Percentiles rank a stretch among this genome's conserved stretches.
Conservation (phyloP, 352 stramenopile genomes). For the Pelagophyceae sp. region DNA sequence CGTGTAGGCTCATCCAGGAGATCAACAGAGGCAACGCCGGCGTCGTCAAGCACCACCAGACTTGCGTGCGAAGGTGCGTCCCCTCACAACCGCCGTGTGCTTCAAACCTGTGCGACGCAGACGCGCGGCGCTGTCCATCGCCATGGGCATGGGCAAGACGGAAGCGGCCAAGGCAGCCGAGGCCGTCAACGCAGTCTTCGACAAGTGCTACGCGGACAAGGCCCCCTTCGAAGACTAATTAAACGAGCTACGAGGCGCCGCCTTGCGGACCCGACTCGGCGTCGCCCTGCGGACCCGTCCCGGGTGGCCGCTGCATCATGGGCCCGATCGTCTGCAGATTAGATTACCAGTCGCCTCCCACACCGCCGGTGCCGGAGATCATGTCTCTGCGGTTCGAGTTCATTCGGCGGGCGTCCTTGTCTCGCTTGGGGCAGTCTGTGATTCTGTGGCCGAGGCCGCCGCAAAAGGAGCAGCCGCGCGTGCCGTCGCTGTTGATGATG, state of each 20-base stretch:
- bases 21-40: slow-evolving; percentile 79
- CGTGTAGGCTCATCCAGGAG: slow-evolving; percentile 59
- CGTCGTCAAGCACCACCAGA: slow-evolving; percentile 72
- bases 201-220: slow-evolving; percentile 33
- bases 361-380: background rate
- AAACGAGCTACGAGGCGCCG: no score
- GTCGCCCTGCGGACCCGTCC: no score
- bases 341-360: slow-evolving; percentile 12
- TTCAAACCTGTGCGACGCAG: no score
- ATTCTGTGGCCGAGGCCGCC: slow-evolving; percentile 94
- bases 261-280: no score
- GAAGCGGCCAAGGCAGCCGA: slow-evolving; percentile 42
- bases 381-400: background rate
- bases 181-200: slow-evolving; percentile 39
- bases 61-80: no score
- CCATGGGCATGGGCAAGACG: slow-evolving; percentile 55
- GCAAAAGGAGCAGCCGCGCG: slow-evolving; percentile 94
- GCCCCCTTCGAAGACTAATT: slow-evolving; percentile 38
- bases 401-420: slow-evolving; percentile 90
- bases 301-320: no score
- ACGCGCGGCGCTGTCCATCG: slow-evolving; percentile 67
- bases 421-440: slow-evolving; percentile 96
- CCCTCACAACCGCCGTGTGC: no score
- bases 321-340: no score
- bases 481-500: slow-evolving; percentile 55